Percentiles rank a stretch among this genome's conserved stretches.
Evolutionary conservation across 2,329 filamentous ascomycete species (phyloP).

Genomic region (Trichoderma polysporum): DNA sequence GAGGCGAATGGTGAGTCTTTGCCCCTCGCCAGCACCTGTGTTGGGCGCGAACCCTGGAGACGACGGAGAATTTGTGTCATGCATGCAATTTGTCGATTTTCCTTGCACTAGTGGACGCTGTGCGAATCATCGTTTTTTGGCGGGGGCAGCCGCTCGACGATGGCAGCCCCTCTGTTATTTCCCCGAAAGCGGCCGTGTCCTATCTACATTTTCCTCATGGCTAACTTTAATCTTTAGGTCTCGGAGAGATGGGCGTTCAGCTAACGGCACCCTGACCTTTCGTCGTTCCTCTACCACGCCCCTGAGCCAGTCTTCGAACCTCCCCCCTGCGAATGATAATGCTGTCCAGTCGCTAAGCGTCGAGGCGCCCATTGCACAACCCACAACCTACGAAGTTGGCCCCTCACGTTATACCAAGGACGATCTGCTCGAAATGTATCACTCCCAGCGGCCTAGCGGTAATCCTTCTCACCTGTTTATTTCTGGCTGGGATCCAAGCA

Average conservation of each 20-base stretch:
- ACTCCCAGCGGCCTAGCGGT: conserved; percentile 48
- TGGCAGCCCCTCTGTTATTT: conserved; percentile 3
- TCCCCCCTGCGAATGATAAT: conserved; percentile 37
- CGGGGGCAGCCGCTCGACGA: conserved; percentile 7
- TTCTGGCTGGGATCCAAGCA: conserved; percentile 75
- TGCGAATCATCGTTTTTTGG: background rate
- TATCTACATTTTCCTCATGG: conserved; percentile 16
- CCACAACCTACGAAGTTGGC: conserved; percentile 36
- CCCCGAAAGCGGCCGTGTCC: conserved; percentile 5
- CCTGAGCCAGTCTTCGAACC: conserved; percentile 43
- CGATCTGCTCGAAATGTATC: conserved; percentile 74
- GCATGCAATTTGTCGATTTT: conserved; percentile 19
- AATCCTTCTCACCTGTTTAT: conserved; percentile 66
- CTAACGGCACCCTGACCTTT: conserved; percentile 64
- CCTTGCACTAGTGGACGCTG: background rate
- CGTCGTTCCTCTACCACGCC: conserved; percentile 63
- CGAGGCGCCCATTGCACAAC: conserved; percentile 39
- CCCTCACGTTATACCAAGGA: conserved; percentile 72
- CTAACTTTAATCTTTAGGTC: conserved; percentile 44
- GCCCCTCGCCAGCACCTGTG: conserved; percentile 15
- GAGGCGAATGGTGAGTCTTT: conserved; percentile 70
- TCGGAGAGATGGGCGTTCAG: conserved; percentile 56
- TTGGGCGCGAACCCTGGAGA: background rate
- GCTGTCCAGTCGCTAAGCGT: conserved; percentile 40
- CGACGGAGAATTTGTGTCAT: conserved; percentile 24